These are phyloP conservation scores for Bryoglossum gracile DNA, from an alignment of 495 filamentous ascomycete species.

Conservation along the genomic window DNA sequence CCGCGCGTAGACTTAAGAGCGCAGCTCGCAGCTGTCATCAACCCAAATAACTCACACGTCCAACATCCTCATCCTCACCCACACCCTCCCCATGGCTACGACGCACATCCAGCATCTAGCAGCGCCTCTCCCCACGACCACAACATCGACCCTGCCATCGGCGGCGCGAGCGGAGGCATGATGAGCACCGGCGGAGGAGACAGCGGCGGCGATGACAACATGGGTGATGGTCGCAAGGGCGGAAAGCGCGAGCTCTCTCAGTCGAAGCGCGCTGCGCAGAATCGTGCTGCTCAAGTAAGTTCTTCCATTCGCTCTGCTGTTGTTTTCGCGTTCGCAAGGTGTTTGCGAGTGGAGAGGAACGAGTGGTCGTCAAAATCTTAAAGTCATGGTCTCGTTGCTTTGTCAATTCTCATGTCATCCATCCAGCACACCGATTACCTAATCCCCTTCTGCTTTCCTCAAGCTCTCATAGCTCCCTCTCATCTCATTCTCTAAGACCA, in stretches of 20 bases:
- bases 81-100: conserved; percentile 21
- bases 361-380: conserved; percentile 18
- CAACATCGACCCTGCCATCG: conserved; percentile 31
- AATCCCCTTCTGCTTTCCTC: no score
- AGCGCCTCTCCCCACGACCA: conserved; percentile 27
- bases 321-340: conserved; percentile 3
- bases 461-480: no score
- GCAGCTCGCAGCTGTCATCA: conserved; percentile 26
- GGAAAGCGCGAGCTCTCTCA: conserved; percentile 88
- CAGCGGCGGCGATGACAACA: conserved; percentile 20
- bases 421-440: conserved; percentile 23
- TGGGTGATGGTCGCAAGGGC: conserved; percentile 26
- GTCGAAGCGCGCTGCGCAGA: conserved; percentile 93
- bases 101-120: conserved; percentile 22
- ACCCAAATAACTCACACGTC: conserved; percentile 8
- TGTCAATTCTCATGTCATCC: conserved; percentile 32
- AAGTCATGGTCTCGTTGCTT: conserved; percentile 24
- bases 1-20: conserved; percentile 26
- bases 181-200: conserved; percentile 21
- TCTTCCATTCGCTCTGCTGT: conserved; percentile 9
- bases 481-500: no score
- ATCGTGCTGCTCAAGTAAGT: conserved; percentile 90
- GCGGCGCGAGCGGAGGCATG: conserved; percentile 23
- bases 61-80: no score
- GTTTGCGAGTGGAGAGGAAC: conserved; percentile 2